Evolutionary conservation across 345 rosid species (phyloP), one percentile per base, ranked within the genome.

Genomic region (Corymbia maculata): DNA sequence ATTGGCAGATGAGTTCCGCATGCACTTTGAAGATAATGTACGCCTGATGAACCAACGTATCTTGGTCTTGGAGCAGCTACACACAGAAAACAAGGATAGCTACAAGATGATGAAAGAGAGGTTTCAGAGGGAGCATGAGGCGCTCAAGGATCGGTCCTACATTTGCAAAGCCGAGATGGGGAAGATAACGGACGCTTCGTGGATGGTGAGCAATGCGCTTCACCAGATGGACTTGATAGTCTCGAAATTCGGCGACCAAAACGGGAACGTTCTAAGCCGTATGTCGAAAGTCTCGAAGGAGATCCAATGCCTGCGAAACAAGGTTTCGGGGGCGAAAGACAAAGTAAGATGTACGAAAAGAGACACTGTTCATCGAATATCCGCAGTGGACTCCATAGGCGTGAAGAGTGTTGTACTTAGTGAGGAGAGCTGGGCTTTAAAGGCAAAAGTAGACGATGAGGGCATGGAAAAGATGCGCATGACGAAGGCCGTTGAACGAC

Each of bases 21-120:
- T 90, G 95, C 93, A 91, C 88, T 88, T 93, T 30, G 98, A 96
- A 87, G 95, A 95, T 89, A 94, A 93, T 47, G 92, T 96, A 28
- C 94, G 97, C 17, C 85, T 96, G 50, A 87, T 97, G 85, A 86
- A 89, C 87, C 96, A 91, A 52, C 94, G 99, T 85, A 95, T 96
- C 89, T 91, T 89, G 50, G 98, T 95, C 51, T 93, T 97, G 14
- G 98, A 97, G 91, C 97, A 95, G 26, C 90, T 95, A 57, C 98
- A 95, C 85, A 61, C 85, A 15, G 98, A 95, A 87, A 96, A 92
- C 88, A 95, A 90, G 85, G 95, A 95, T 2, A 85, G 89, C 44
- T 92, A 90, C 85, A 92, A 88, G 92, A 88, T 86, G 52, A 84
- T 85, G 32, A 87, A 91, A 79, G 93, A 93, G 51, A 87, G 85